Percentiles rank a stretch among this genome's conserved stretches.
These are phyloP conservation scores for Thalassiosira allenii DNA, from an alignment of 352 stramenopile genomes.

Conservation along the genomic window DNA sequence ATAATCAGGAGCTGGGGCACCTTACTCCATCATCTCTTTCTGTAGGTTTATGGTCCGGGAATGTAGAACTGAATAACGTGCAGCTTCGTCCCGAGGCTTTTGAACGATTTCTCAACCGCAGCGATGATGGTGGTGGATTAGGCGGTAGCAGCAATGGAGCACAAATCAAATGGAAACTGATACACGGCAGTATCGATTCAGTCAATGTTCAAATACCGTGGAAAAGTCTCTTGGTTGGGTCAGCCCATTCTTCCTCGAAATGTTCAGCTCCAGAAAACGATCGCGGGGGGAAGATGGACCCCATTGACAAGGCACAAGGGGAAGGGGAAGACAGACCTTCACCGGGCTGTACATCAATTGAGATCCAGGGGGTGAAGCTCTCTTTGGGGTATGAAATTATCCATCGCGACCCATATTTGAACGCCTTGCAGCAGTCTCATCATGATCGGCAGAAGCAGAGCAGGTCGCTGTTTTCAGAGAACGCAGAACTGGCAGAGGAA, in stretches of 20 bases:
- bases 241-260: slow-evolving; percentile 46
- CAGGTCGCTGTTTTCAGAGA: background rate
- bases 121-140: background rate
- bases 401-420: slow-evolving; percentile 40
- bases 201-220: slow-evolving; percentile 62
- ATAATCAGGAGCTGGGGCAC: background rate
- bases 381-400: slow-evolving; percentile 63
- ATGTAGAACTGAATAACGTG: slow-evolving; percentile 66
- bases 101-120: slow-evolving; percentile 54
- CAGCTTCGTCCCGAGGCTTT: slow-evolving; percentile 61
- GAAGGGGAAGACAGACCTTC: slow-evolving; percentile 1
- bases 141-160: slow-evolving; percentile 5
- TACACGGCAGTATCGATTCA: slow-evolving; percentile 53
- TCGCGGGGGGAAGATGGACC: background rate
- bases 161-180: slow-evolving; percentile 64
- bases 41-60: slow-evolving; percentile 62
- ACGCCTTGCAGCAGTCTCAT: slow-evolving; percentile 27
- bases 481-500: slow-evolving; percentile 5
- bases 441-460: background rate
- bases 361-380: slow-evolving; percentile 56
- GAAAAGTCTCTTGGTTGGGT: slow-evolving; percentile 58
- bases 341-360: slow-evolving; percentile 41
- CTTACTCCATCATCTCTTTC: slow-evolving; percentile 34
- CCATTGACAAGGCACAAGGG: background rate
- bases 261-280: background rate